Conservation (phyloP, 108 stramenopile genomes). For the Poteriospumella lacustris region DNA sequence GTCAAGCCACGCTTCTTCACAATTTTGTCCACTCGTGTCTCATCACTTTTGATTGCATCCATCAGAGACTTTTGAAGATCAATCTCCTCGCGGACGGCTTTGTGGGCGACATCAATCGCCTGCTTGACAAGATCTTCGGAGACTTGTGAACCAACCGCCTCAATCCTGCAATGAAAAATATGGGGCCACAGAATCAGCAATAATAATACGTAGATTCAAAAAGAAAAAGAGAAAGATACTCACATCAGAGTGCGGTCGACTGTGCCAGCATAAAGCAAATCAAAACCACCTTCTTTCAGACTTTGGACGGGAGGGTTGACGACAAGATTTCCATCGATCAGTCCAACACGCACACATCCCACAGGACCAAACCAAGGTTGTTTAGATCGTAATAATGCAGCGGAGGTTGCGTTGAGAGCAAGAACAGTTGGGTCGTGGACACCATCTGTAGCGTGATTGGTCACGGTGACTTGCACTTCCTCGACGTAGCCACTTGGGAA, state of each 20-base stretch:
- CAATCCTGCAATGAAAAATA: conserved; percentile 29
- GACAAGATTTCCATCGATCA: conserved; percentile 38
- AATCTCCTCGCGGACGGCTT: background rate
- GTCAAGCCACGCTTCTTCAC: no score
- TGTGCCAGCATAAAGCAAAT: conserved; percentile 50
- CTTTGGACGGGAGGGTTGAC: conserved; percentile 37
- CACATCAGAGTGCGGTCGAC: conserved; percentile 42
- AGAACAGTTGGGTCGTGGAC: conserved; percentile 42
- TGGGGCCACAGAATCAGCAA: background rate
- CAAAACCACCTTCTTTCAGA: conserved; percentile 30
- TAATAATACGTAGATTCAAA: background rate
- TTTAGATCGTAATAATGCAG: conserved; percentile 56
- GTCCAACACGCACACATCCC: conserved; percentile 60
- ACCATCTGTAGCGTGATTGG: conserved; percentile 38
- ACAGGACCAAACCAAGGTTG: conserved; percentile 59
- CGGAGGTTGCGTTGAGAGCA: conserved; percentile 70
- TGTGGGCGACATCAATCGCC: conserved; percentile 41
- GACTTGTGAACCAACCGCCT: conserved; percentile 42
- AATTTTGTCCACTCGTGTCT: no score
- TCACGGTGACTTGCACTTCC: conserved; percentile 43
- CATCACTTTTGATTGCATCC: no score
- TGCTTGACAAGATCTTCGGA: conserved; percentile 26
- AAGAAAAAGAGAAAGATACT: conserved; percentile 11
- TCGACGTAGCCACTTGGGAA: conserved; percentile 46
- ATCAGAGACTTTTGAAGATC: no score